Evolutionary conservation across 441 rosid species (phyloP).

Genomic region (Omphalea diandra): DNA sequence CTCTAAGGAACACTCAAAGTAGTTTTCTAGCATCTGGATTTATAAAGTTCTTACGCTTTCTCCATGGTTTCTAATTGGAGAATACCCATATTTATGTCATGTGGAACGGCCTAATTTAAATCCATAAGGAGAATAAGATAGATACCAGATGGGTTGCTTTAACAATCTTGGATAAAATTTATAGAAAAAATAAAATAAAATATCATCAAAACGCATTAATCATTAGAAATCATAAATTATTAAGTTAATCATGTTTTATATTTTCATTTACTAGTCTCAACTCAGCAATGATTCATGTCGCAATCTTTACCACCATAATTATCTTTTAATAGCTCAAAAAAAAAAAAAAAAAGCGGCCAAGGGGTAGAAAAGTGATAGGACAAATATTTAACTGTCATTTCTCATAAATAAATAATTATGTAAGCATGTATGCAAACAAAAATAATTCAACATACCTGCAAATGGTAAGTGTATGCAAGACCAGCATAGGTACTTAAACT

Average conservation of each 20-base stretch:
- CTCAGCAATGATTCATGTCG: too few species aligned
- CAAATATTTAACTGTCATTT: neutral
- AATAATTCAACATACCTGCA: slow-evolving; percentile 56
- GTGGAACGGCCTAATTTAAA: neutral
- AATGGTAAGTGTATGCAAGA: slow-evolving; percentile 84
- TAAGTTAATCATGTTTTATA: too few species aligned
- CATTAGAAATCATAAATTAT: too few species aligned
- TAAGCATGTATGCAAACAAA: neutral
- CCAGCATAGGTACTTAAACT: slow-evolving; percentile 93
- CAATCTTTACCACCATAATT: neutral
- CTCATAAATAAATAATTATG: too few species aligned
- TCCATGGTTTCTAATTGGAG: neutral
- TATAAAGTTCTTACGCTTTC: neutral
- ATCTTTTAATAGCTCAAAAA: too few species aligned
- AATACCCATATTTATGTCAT: neutral
- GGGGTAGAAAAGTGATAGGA: neutral
- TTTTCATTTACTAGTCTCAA: too few species aligned
- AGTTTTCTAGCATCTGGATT: neutral
- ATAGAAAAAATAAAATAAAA: too few species aligned
- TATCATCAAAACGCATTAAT: too few species aligned
- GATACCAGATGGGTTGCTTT: too few species aligned
- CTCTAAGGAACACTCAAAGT: neutral
- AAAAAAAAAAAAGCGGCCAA: too few species aligned
- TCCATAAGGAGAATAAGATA: neutral
- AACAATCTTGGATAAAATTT: too few species aligned